Conservation (phyloP, 306 rosid species). For the Styphnolobium japonicum region DNA sequence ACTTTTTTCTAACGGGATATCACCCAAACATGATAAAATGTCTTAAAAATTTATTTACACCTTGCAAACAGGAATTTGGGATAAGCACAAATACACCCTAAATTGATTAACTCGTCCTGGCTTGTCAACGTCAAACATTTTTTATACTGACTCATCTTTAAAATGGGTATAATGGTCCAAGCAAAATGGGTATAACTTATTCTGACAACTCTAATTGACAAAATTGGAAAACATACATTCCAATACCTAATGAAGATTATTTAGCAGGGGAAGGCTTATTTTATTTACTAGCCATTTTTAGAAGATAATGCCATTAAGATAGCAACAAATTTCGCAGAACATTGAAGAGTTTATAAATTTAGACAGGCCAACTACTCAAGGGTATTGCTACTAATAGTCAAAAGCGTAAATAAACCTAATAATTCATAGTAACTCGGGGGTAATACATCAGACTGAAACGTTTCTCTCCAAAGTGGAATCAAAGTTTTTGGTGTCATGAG, state of each 20-base stretch:
- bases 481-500: constrained; percentile 27
- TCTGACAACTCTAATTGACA: neutral
- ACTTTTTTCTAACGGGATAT: too few species aligned
- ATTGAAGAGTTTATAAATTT: neutral
- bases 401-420: constrained; percentile 12
- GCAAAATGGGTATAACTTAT: neutral
- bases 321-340: constrained; percentile 16
- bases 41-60: too few species aligned
- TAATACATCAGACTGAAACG: too few species aligned
- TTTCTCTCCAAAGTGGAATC: too few species aligned
- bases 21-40: too few species aligned
- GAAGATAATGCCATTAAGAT: constrained; percentile 24
- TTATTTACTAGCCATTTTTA: constrained; percentile 21
- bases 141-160: too few species aligned
- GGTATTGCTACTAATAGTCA: neutral
- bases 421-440: too few species aligned
- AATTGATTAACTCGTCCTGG: neutral
- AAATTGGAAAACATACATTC: neutral
- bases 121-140: too few species aligned
- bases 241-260: neutral
- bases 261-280: constrained; percentile 10
- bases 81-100: too few species aligned
- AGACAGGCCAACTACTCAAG: constrained; percentile 21
- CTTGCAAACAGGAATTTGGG: too few species aligned
- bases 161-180: too few species aligned